Conservation (phyloP, 2,329 filamentous ascomycete genomes). For the Arthrobotrys sphaeroides region DNA sequence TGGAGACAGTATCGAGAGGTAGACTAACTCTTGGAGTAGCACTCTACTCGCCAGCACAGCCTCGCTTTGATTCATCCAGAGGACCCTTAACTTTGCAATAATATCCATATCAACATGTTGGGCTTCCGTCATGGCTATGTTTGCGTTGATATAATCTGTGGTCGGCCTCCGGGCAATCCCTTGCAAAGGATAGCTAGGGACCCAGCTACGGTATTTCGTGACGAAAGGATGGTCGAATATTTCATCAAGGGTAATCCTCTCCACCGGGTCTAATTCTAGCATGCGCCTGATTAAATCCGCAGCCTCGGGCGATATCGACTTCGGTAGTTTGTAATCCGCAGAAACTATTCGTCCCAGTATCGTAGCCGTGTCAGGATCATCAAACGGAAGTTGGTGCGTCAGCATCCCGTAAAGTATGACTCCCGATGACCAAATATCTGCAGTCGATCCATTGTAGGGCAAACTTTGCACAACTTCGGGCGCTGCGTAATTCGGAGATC, state of each 20-base stretch:
- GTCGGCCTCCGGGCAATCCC: not conserved
- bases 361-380: constrained; percentile 70
- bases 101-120: constrained; percentile 27
- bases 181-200: not conserved
- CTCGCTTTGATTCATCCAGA: constrained; percentile 38
- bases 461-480: constrained; percentile 84
- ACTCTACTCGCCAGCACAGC: not conserved
- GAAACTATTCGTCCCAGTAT: constrained; percentile 72
- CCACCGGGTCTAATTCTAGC: constrained; percentile 78
- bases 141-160: not conserved
- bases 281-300: constrained; percentile 81
- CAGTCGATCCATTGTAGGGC: constrained; percentile 82
- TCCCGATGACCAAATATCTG: constrained; percentile 94
- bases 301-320: constrained; percentile 73
- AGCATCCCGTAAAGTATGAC: constrained; percentile 90
- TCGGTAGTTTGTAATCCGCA: constrained; percentile 71
- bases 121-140: too few species aligned
- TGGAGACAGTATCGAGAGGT: not conserved
- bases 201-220: not conserved
- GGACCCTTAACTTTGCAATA: constrained; percentile 27
- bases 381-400: constrained; percentile 83
- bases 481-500: constrained; percentile 95
- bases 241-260: constrained; percentile 79
- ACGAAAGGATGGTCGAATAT: constrained; percentile 91
- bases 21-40: constrained; percentile 19